phyloP scores from a whole-genome alignment of 2,329 filamentous ascomycete genomes.

The Alternaria longipes region DNA sequence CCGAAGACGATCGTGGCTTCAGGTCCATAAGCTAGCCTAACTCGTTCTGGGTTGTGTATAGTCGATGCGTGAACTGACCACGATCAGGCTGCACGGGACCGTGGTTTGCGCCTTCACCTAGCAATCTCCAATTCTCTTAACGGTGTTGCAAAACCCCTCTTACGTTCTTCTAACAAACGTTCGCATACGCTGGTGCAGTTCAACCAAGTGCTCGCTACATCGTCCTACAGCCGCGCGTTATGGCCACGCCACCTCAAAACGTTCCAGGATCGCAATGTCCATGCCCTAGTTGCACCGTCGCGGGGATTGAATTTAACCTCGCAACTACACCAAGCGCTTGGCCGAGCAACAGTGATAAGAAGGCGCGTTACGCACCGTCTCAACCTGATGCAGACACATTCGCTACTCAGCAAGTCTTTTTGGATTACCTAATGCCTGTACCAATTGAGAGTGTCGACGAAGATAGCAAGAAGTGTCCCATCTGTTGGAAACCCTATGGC shows the following conservation, averaged over 20 bases:
- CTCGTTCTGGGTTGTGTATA: background rate
- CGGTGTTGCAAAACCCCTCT: background rate
- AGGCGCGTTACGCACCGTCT: background rate
- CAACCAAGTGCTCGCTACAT: background rate
- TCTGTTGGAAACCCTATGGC: background rate
- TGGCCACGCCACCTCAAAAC: background rate
- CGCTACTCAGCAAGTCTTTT: background rate
- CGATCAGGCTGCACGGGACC: background rate
- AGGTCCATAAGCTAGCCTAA: background rate
- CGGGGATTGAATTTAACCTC: background rate
- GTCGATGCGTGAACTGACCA: background rate
- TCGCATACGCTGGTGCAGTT: background rate
- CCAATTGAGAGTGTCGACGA: background rate
- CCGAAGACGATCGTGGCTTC: accelerated
- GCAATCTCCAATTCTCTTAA: background rate
- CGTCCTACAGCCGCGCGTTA: background rate
- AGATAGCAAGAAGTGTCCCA: background rate
- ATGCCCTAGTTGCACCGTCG: background rate
- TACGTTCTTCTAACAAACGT: background rate
- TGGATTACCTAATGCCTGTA: background rate
- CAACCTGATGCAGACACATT: background rate
- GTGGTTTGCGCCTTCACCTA: background rate
- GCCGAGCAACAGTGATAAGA: background rate
- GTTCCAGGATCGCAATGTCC: background rate
- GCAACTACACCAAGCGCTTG: background rate